These are phyloP conservation scores for Anisodus acutangulus DNA, from an alignment of 257 asterid genomes.

Conservation along the genomic window DNA sequence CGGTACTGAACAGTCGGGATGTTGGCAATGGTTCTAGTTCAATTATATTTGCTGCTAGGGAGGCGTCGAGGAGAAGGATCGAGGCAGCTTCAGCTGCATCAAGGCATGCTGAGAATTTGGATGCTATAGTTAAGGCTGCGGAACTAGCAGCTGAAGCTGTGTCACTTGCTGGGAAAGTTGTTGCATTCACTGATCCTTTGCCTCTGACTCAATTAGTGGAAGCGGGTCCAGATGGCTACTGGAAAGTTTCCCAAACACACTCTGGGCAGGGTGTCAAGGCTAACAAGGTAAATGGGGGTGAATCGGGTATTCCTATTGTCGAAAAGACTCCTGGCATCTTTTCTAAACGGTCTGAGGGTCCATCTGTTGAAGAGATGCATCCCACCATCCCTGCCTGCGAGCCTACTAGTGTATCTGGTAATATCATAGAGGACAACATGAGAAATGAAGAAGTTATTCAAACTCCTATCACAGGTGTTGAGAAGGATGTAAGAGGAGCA, in stretches of 20 bases:
- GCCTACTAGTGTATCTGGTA: slow-evolving; percentile 34
- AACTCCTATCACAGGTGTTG: slow-evolving; percentile 44
- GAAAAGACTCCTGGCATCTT: slow-evolving; percentile 44
- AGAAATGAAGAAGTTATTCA: slow-evolving; percentile 38
- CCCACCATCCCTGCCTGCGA: slow-evolving; percentile 37
- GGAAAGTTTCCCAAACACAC: slow-evolving; percentile 53
- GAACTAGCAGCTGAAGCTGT: slow-evolving; percentile 98
- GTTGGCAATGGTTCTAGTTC: slow-evolving; percentile 55
- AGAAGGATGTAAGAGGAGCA: slow-evolving; percentile 44
- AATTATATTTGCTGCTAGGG: slow-evolving; percentile 80
- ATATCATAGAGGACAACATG: slow-evolving; percentile 41
- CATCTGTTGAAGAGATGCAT: slow-evolving; percentile 46
- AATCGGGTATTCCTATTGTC: slow-evolving; percentile 35
- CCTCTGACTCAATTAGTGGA: slow-evolving; percentile 64
- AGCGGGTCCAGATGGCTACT: slow-evolving; percentile 76
- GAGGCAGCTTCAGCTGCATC: slow-evolving; percentile 98
- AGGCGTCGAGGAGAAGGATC: slow-evolving; percentile 86
- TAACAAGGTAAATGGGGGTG: slow-evolving; percentile 40
- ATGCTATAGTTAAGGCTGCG: slow-evolving; percentile 90
- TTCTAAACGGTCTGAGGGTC: slow-evolving; percentile 43
- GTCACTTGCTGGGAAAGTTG: slow-evolving; percentile 88
- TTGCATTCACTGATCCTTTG: slow-evolving; percentile 82
- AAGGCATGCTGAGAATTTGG: slow-evolving; percentile 90
- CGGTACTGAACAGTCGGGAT: slow-evolving; percentile 60
- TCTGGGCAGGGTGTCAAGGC: slow-evolving; percentile 48